Base-by-base conservation (phyloP, 257 asterid species). In the Oldenlandia corymbosa region DNA sequence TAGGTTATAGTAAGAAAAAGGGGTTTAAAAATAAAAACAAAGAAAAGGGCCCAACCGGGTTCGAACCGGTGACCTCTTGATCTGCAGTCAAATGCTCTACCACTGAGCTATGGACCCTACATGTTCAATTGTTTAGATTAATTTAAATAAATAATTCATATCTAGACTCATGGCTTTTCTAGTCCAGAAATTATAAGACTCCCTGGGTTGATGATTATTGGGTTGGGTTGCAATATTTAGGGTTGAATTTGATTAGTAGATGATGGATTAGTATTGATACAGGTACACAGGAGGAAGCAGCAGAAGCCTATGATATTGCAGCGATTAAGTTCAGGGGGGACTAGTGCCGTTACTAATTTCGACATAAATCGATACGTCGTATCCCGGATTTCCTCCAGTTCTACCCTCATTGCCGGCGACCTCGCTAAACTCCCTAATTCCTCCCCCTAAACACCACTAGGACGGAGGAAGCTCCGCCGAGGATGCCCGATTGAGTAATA, bases 261-360 rank as follows among this genome's bases (percentile, higher is more conserved):
- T 41, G 11, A 41, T 41, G 5, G 5, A 41, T 41, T 5, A 10
- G n/a, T 32, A 13, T 27, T 58, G 18, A 5, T 53, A 26, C 65
- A 87, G 95, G 97, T 61, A 90, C 95, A 30, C 97, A 87, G 65
- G 97, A 87, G 64, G 97, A 90, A 70, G 95, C 95, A 23, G 96
- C 96, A 0, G 95, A 90, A 47, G 95, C 93, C 6, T 88, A 88
- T 24, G 96, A 90, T 70, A 85, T 90, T 58, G 97, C 96, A 0
- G 97, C 95, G 0, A 90, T 90, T 10, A 87, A 83, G 76, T 87
- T 90, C 62, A 71, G 95, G 58, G n/a, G 95, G 97, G 42, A 83
- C 88, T 27, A 81, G 88, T 27, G 97, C 97, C 0, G 97, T 90
- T 4, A 90, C 95, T 10, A 90, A 90, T 74, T 90, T 90, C 10